Evolutionary conservation across 1,284 basidiomycete species (phyloP), one percentile per base, ranked within the genome.

Genomic region (Trametes pubescens): DNA sequence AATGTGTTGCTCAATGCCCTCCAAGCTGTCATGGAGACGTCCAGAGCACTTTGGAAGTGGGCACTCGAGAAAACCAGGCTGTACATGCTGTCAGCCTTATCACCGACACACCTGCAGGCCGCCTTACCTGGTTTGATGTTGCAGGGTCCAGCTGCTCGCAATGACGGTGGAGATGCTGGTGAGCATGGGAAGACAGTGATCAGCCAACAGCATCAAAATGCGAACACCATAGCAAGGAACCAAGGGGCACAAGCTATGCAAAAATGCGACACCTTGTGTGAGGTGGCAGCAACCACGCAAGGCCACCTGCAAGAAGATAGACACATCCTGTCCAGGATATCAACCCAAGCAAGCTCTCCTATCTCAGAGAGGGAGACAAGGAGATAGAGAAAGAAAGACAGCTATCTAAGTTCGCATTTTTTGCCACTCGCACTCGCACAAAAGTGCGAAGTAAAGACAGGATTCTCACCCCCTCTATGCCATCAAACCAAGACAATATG

Each of bases 11-110:
- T 58, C 43, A n/a, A 74, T 62, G 18, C 69, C 71, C 46, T 43
- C 18, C 8, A 65, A 29, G 21, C 58, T 66, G 29, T 32, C 44
- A 47, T 72, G 70, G n/a, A 55, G 56, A 35, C 65, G 66, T 21
- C 61, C 69, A 32, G 70, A 58, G 55, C 72, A 73, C 29, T 57
- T 62, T 16, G 51, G 59, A 49, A 66, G 56, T 24, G 56, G 51
- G 61, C 72, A 73, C 22, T 68, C 56, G 49, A 59, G 66, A 62
- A 86, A 9, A 26, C 56, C 61, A 14, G 47, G 47, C 55, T 69
- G 57, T 32, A 22, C 18, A 5, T 26, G n/a, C 16, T 21, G 9
- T 47, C 11, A 56, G 55, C 2, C 24, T 5, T 5, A 8, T 5
- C 35, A 8, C 43, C 5, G 24, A 26, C 2, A 10, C 13, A 26